Evolutionary conservation across 352 stramenopile species (phyloP), one percentile per base, ranked within the genome.

Genomic region (Globisporangium iwayamae): DNA sequence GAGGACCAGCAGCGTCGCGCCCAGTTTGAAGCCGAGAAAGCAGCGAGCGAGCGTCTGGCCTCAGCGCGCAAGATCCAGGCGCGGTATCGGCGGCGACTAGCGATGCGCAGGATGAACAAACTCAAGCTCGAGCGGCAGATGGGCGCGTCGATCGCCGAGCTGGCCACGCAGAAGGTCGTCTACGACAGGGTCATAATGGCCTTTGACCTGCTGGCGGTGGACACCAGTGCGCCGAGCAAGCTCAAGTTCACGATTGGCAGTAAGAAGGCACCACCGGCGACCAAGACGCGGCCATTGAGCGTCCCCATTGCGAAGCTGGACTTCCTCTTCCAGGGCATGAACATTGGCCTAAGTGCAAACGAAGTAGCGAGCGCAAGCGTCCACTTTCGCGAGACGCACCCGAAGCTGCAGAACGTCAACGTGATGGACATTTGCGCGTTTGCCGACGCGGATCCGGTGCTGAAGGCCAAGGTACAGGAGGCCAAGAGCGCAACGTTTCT

Each of bases 401-500:
- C 73, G 2, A 83, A 74, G 20, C 38, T 80, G 30, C 70, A 69
- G 4, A 71, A 86, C 32, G 74, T 85, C 18, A 91, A 82, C 28
- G 77, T 90, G n/a, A 71, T 89, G 72, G 80, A 90, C 53, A 39
- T 91, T 28, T 88, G 74, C 39, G 68, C 68, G 7, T 89, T 91
- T 43, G 58, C 78, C 4, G 64, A 89, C 53, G 53, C 56, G 13
- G 69, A 77, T 54, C 65, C 69, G 38, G 11, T 73, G 20, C 59
- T 88, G 25, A n/a, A 20, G 9, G 9, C 46, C 16, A 65, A 69
- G 16, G 53, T 73, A 14, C 62, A 62, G 13, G 38, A 9, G 41
- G 10, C 43, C 10, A 64, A 34, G n/a, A 28, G 14, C 10, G 43
- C 16, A 32, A 28, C 25, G 25, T 28, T 2, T 32, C 10, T 1